A percentile compares a stretch with the other conserved stretches of the same genome.
These are phyloP conservation scores for Dendrocalamus latiflorus DNA, from an alignment of 202 grass and related monocot genomes.

Conservation along the genomic window DNA sequence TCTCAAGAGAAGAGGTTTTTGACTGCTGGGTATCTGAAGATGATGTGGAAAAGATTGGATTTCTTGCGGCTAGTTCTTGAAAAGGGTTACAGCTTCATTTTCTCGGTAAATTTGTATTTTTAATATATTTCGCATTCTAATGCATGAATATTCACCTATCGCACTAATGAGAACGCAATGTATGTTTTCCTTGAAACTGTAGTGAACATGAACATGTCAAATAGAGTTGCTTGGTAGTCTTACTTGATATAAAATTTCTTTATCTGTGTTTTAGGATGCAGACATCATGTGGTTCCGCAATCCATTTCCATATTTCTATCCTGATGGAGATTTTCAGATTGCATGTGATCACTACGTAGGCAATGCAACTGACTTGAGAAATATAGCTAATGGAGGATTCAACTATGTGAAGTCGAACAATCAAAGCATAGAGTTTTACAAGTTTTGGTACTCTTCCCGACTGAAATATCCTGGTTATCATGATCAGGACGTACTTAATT, in stretches of 20 bases:
- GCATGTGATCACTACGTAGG: conserved; percentile 72
- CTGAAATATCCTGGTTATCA: conserved; percentile 68
- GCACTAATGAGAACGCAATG: neutral
- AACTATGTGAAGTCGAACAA: conserved; percentile 74
- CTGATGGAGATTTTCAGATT: conserved; percentile 64
- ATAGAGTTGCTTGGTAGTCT: neutral
- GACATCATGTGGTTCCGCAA: conserved; percentile 77
- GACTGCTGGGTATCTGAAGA: conserved; percentile 54
- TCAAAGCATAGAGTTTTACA: conserved; percentile 72
- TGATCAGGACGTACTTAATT: conserved; percentile 77
- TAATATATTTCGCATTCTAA: neutral
- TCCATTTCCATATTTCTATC: conserved; percentile 62
- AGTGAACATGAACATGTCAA: neutral
- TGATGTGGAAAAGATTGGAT: conserved; percentile 78
- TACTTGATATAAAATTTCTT: neutral
- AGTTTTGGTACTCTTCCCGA: conserved; percentile 61
- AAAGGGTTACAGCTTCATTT: conserved; percentile 77
- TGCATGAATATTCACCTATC: neutral
- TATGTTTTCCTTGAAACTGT: neutral
- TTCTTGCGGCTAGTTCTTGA: conserved; percentile 64
- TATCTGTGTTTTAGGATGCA: conserved; percentile 56
- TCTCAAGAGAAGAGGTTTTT: conserved; percentile 60
- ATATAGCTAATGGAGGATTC: conserved; percentile 65
- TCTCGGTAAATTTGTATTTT: conserved; percentile 45
- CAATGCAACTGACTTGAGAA: conserved; percentile 64